Evolutionary conservation across 768 basidiomycete species (phyloP), one percentile per base, ranked within the genome.

Genomic region (Boletus subcaerulescens): DNA sequence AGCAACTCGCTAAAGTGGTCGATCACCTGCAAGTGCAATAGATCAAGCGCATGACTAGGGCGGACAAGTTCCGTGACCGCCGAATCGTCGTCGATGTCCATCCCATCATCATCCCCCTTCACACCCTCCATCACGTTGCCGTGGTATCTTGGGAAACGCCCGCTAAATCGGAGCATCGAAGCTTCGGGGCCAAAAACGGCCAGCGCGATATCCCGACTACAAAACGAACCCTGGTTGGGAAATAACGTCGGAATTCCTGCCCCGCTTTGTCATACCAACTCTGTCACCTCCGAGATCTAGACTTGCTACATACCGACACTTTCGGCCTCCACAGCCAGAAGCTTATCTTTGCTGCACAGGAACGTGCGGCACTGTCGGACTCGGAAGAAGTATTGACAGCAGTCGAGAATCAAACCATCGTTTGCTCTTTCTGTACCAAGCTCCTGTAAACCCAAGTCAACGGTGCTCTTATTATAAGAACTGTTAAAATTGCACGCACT

Each of bases 361-460:
- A 79, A 72, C n/a, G 85, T 85, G 56, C 69, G 74, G n/a, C 74
- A 72, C 43, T 63, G 70, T 24, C 71, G 74, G 38, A 60, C 69
- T 50, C 62, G 67, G 45, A 56, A 50, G 58, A 86, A 89, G 67
- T 84, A 87, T 60, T 77, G 72, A 62, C 85, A 87, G 61, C 90
- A 93, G 65, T 92, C 91, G 49, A 87, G 70, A 61, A 93, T 90
- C 38, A 87, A 70, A 48, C 76, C 75, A 62, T 93, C 91, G 61
- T 90, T 91, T 55, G 61, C 68, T 64, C 77, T 76, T 57, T 77
- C 77, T 48, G 56, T 59, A 26, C 64, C 61, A 18, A 65, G 44
- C 24, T 63, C 62, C 63, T 64, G 62, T 42, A 36, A 24, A 26
- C 41, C 15, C 5, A 4, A 3, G 29, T 68, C 39, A 60, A 38